These are phyloP conservation scores for Collybia sp. DNA, from an alignment of 768 basidiomycete genomes.

Conservation along the genomic window DNA sequence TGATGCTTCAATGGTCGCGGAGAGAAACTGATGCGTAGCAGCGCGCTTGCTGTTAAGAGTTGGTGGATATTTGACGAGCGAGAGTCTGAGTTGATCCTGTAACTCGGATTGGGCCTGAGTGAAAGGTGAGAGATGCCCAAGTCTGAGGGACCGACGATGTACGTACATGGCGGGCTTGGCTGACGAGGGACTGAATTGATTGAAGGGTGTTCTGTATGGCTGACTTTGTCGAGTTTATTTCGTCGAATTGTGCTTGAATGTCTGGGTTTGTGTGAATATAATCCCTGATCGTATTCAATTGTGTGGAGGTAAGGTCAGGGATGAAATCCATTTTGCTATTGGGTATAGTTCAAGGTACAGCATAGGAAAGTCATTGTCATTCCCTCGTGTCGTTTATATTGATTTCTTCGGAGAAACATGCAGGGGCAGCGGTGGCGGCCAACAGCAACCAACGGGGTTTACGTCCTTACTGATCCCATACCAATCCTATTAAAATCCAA, in stretches of 20 bases:
- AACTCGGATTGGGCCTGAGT: conserved; percentile 26
- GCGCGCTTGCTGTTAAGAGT: conserved; percentile 20
- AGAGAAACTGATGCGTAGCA: conserved; percentile 34
- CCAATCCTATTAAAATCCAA: too few relatives aligned
- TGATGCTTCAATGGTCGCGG: conserved; percentile 40
- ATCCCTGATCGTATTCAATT: too few relatives aligned
- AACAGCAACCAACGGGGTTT: too few relatives aligned
- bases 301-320: too few relatives aligned
- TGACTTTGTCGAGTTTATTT: background rate
- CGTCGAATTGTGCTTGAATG: background rate
- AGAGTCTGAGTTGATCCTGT: conserved; percentile 19
- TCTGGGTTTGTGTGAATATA: too few relatives aligned
- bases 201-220: background rate
- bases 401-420: too few relatives aligned
- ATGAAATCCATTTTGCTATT: too few relatives aligned
- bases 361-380: too few relatives aligned
- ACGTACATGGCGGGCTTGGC: conserved; percentile 8
- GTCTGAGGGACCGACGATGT: background rate
- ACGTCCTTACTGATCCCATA: too few relatives aligned
- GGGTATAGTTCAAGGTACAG: too few relatives aligned
- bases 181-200: background rate
- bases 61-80: conserved; percentile 21
- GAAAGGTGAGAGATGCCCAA: background rate
- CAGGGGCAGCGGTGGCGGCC: too few relatives aligned
- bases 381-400: too few relatives aligned